Conservation (phyloP, 805 yeast genomes). For the Diddensiella santjacobensis region DNA sequence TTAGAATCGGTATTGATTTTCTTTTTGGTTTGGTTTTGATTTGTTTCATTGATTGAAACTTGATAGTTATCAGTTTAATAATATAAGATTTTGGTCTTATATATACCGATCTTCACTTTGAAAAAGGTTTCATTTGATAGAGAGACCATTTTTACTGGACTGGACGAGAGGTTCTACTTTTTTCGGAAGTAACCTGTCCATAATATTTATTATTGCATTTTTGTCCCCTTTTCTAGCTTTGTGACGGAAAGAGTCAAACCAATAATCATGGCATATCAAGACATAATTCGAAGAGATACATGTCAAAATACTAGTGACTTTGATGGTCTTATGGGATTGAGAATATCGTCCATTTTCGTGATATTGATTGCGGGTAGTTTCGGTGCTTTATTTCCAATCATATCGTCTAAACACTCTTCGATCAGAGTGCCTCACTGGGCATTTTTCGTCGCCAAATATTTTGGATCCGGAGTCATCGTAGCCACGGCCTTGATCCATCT, state of each 20-base stretch:
- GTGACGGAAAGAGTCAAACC: background rate
- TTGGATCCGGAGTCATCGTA: constrained; percentile 74
- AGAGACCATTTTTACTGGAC: too few relatives aligned
- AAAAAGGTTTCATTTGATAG: too few relatives aligned
- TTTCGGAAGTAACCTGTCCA: background rate
- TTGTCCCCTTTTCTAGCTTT: background rate
- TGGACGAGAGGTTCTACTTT: too few relatives aligned
- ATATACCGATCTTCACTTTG: too few relatives aligned
- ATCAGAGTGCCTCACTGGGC: constrained; percentile 28
- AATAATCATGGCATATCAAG: background rate
- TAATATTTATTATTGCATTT: background rate
- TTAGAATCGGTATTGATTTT: too few relatives aligned
- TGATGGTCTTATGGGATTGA: constrained; percentile 42
- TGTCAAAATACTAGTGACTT: constrained; percentile 16
- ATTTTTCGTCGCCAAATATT: constrained; percentile 41
- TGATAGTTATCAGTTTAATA: too few relatives aligned
- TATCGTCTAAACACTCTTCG: constrained; percentile 25
- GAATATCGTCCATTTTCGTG: constrained; percentile 59
- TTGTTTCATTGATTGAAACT: too few relatives aligned
- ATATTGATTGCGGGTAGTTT: constrained; percentile 48
- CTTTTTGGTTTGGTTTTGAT: too few relatives aligned
- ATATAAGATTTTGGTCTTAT: too few relatives aligned
- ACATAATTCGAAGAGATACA: constrained; percentile 21
- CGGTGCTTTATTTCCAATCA: constrained; percentile 43
- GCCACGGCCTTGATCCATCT: constrained; percentile 74